phyloP scores from a whole-genome alignment of 768 basidiomycete species.

The Gelatoporia subvermispora region DNA sequence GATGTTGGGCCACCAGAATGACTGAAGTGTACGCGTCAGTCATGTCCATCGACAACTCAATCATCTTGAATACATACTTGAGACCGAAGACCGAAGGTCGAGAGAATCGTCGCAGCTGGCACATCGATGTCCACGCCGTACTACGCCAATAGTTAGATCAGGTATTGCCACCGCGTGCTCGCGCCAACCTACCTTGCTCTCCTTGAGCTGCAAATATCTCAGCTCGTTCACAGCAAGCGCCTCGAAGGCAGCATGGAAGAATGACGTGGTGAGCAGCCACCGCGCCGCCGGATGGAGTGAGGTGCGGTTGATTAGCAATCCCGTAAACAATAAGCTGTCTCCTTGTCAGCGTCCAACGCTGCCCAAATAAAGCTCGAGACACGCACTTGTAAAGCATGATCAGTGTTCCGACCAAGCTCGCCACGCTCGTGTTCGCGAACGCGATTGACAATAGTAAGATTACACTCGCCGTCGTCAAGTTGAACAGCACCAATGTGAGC shows the following conservation, averaged over 20 bases:
- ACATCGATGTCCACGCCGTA: slow-evolving; percentile 97
- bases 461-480: slow-evolving; percentile 90
- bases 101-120: slow-evolving; percentile 92
- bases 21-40: slow-evolving; percentile 34
- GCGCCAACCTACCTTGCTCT: slow-evolving; percentile 62
- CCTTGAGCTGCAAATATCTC: slow-evolving; percentile 87
- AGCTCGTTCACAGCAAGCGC: slow-evolving; percentile 97
- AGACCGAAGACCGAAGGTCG: slow-evolving; percentile 87
- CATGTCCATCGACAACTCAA: neutral
- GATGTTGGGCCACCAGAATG: slow-evolving; percentile 99
- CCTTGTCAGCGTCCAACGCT: slow-evolving; percentile 1
- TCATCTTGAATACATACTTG: slow-evolving; percentile 48
- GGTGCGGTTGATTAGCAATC: slow-evolving; percentile 90
- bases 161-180: neutral
- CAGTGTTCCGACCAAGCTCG: slow-evolving; percentile 89
- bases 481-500: slow-evolving; percentile 92
- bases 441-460: slow-evolving; percentile 88
- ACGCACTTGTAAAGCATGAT: slow-evolving; percentile 98
- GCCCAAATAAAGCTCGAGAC: neutral
- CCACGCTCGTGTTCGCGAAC: slow-evolving; percentile 81
- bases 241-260: slow-evolving; percentile 99
- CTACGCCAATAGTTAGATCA: slow-evolving; percentile 34
- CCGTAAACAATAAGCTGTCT: slow-evolving; percentile 86
- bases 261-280: slow-evolving; percentile 89
- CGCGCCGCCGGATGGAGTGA: slow-evolving; percentile 65